These are phyloP conservation scores for Triangularia setosa DNA, from an alignment of 2,329 filamentous ascomycete genomes.

Conservation along the genomic window DNA sequence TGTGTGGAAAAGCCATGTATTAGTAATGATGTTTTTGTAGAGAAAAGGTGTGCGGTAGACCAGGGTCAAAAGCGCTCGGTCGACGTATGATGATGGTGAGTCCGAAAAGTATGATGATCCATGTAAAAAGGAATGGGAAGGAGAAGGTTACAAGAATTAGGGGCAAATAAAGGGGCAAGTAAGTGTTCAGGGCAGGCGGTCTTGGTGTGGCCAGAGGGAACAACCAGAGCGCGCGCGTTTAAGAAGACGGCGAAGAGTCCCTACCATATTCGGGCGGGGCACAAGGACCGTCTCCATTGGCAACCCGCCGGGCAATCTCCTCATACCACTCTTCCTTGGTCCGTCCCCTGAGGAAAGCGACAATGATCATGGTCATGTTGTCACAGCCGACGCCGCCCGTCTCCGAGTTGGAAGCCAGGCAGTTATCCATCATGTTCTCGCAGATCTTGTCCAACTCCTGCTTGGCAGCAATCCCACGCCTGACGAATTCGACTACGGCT, in stretches of 20 bases:
- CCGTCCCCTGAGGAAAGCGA: constrained; percentile 86
- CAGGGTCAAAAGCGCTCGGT: background rate
- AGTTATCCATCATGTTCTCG: constrained; percentile 99
- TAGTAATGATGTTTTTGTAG: constrained; percentile 24
- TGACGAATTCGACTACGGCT: constrained; percentile 93
- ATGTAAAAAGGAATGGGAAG: background rate
- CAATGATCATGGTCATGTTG: constrained; percentile 97
- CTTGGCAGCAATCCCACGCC: constrained; percentile 92
- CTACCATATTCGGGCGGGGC: constrained; percentile 99
- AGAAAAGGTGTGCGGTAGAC: background rate
- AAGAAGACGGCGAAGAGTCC: constrained; percentile 44
- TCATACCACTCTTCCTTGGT: constrained; percentile 98
- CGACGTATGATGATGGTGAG: background rate
- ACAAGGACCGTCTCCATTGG: constrained; percentile 94
- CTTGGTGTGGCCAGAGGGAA: background rate
- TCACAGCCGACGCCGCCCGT: constrained; percentile 97
- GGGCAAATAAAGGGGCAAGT: too few relatives aligned
- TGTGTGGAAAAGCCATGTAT: constrained; percentile 22
- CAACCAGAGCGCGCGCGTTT: constrained; percentile 5
- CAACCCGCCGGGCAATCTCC: constrained; percentile 87
- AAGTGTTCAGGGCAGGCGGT: background rate
- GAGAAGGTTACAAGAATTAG: background rate
- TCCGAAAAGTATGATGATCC: constrained; percentile 5
- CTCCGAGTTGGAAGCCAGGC: constrained; percentile 94
- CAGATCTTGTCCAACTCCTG: constrained; percentile 93